Percentiles rank a stretch among this genome's conserved stretches.
Evolutionary conservation across 1,284 basidiomycete species (phyloP).

Genomic region (Cystobasidium pallidum): DNA sequence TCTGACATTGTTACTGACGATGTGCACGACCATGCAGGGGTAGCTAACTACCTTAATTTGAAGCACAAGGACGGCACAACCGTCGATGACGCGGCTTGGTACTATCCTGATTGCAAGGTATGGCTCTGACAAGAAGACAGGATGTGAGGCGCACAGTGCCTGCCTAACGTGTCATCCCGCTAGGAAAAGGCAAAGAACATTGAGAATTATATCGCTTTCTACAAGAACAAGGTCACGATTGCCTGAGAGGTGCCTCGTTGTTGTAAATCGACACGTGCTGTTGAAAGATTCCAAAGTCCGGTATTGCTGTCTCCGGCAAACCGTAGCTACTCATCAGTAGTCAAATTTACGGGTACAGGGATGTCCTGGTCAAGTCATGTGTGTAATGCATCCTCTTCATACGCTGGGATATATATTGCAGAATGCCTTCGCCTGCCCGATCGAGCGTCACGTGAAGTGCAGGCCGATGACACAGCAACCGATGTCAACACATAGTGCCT

Average conservation of each 20-base stretch:
- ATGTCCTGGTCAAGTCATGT: too few species aligned
- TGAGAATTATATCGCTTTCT: slow-evolving; percentile 38
- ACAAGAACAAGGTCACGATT: slow-evolving; percentile 38
- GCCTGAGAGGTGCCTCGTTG: background rate
- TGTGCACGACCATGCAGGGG: background rate
- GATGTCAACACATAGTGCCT: too few species aligned
- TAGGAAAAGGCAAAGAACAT: slow-evolving; percentile 37
- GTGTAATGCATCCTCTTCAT: too few species aligned
- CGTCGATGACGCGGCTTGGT: slow-evolving; percentile 26
- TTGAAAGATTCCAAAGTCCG: background rate
- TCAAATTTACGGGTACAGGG: too few species aligned
- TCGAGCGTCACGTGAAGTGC: too few species aligned
- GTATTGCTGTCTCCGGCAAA: background rate
- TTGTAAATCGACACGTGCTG: background rate
- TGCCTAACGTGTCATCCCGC: background rate
- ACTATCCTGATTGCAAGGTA: slow-evolving; percentile 35
- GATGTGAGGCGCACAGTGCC: too few species aligned
- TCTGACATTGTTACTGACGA: slow-evolving; percentile 1
- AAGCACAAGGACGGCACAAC: slow-evolving; percentile 20
- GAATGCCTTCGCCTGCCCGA: too few species aligned
- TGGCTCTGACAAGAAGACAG: background rate
- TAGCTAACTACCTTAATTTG: slow-evolving; percentile 23
- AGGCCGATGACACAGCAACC: too few species aligned
- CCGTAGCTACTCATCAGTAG: too few species aligned
- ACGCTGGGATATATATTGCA: too few species aligned